Evolutionary conservation across 495 filamentous ascomycete species (phyloP).

Genomic region (Hypoxylon intermedium): DNA sequence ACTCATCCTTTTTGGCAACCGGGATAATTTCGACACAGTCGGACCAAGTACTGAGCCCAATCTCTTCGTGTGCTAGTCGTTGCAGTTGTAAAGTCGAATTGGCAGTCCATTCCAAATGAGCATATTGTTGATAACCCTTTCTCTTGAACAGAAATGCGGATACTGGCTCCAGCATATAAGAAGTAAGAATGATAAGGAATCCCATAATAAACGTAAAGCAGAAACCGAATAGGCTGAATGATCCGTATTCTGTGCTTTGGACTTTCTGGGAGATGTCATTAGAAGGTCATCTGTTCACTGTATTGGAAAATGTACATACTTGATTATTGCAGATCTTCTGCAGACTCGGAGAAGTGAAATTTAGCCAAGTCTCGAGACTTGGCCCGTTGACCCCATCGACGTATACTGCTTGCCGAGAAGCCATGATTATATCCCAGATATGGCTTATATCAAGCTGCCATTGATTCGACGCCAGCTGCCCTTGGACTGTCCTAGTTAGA

Average conservation of each 20-base stretch:
- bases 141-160: not conserved
- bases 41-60: constrained; percentile 25
- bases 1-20: not conserved
- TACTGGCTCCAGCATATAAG: not conserved
- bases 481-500: not conserved
- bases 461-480: constrained; percentile 11
- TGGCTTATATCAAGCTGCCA: constrained; percentile 22
- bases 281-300: not conserved
- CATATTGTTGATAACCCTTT: constrained; percentile 1
- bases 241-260: not conserved
- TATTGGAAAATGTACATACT: constrained; percentile 2
- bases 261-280: constrained; percentile 20
- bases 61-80: constrained; percentile 26
- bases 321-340: constrained; percentile 22
- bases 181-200: not conserved
- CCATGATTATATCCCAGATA: constrained; percentile 9
- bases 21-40: not conserved
- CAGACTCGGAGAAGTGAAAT: not conserved
- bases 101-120: constrained; percentile 16
- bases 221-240: not conserved
- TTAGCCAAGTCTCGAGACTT: not conserved
- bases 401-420: not conserved
- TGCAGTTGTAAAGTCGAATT: constrained; percentile 23
- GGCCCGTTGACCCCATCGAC: not conserved
- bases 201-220: not conserved